Percentiles rank a stretch among this genome's conserved stretches.
Evolutionary conservation across 805 yeast genomes (phyloP).

Genomic region (Nakazawaea laoshanensis): DNA sequence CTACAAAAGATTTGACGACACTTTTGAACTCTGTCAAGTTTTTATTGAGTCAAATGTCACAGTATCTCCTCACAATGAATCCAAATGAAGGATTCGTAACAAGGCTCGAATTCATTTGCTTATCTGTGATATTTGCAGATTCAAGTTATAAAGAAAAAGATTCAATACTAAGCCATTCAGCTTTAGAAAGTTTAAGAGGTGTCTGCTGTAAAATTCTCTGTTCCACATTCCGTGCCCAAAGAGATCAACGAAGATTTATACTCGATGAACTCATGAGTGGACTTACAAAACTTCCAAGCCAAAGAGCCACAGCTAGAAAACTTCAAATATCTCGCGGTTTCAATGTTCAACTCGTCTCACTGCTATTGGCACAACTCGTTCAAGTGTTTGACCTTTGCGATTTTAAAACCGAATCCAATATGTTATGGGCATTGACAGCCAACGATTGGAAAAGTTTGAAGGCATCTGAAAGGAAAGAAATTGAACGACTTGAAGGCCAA

Average conservation of each 20-base stretch:
- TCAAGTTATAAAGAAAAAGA: slow-evolving; percentile 16
- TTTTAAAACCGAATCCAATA: slow-evolving; percentile 3
- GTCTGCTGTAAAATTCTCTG: slow-evolving; percentile 22
- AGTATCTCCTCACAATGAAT: slow-evolving; percentile 11
- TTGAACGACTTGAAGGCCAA: neutral
- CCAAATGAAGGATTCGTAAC: slow-evolving; percentile 48
- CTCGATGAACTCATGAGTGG: slow-evolving; percentile 50
- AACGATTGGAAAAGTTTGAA: slow-evolving; percentile 2
- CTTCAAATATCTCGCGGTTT: slow-evolving; percentile 33
- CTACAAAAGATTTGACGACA: too few relatives aligned
- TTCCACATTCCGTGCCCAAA: slow-evolving; percentile 29
- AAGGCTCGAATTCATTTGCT: slow-evolving; percentile 46
- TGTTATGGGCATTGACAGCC: neutral
- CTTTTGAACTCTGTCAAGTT: slow-evolving; percentile 10
- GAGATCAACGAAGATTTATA: slow-evolving; percentile 51
- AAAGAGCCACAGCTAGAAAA: slow-evolving; percentile 34
- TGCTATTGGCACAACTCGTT: slow-evolving; percentile 33
- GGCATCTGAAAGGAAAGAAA: neutral
- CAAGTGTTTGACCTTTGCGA: slow-evolving; percentile 26
- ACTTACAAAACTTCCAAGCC: slow-evolving; percentile 38
- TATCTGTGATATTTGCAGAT: slow-evolving; percentile 32
- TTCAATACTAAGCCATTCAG: slow-evolving; percentile 15
- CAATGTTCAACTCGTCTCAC: slow-evolving; percentile 39
- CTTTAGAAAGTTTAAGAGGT: slow-evolving; percentile 21
- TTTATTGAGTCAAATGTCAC: slow-evolving; percentile 13